Evolutionary conservation across 352 stramenopile species (phyloP), one percentile per base, ranked within the genome.

Genomic region (Pythium monospermum): DNA sequence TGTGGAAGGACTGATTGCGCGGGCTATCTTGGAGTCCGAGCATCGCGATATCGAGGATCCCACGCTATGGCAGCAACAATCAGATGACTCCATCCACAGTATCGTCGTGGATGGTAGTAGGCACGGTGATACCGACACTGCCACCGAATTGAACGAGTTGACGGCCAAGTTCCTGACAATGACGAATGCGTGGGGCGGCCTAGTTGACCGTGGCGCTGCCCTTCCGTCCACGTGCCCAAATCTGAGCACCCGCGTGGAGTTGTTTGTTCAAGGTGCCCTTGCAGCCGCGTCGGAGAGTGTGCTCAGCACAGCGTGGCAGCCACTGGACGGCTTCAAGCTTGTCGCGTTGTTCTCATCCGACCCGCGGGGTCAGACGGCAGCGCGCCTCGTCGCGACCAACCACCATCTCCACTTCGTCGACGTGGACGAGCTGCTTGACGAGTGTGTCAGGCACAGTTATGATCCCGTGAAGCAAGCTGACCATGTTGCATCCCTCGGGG

Each of bases 381-480:
- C 61, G 6, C 57, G 46, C 19, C 57, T 59, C 21, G 38, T 85
- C 13, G 63, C 71, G 10, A 12, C 23, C 0, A 73, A 87, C 16
- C 68, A 77, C 13, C 35, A 61, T 10, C 36, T 87, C 25, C 32
- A 59, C 15, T 68, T 61, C 25, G 8, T 68, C 12, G 62, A 57
- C 16, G 25, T 84, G 4, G 76, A 87, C 7, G 21, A 58, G 12
- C 64, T 87, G 4, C 22, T 80, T 4, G 69, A 87, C 2, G 75
- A 85, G 26, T 77, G 72, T 25, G 47, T 87, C 3, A 75, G 73
- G 36, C 56, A 64, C 47, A 73, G 58, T 31, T 74, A 83, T 25
- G 76, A 85, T 16, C 61, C 63, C 19, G 59, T 65, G 21, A 84
- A 87, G 42, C 47, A 83, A 32, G 49, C 64, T 11, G 68, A 82